Conservation (phyloP, 1,139 yeast species). For the Zygoascus sp. region DNA sequence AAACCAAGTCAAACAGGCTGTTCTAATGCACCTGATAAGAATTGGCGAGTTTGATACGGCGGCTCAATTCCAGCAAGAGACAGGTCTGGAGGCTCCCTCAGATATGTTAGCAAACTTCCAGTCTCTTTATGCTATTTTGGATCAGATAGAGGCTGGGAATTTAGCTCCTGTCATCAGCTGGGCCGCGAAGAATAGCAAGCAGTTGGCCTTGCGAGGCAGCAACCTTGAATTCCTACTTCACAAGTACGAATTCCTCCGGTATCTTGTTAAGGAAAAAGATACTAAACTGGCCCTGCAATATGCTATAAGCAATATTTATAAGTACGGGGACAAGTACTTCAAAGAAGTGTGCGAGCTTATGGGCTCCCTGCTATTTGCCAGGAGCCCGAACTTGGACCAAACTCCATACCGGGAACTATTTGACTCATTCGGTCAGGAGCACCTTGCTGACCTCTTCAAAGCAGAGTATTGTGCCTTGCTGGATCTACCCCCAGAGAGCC, state of each 20-base stretch:
- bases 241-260: slow-evolving; percentile 48
- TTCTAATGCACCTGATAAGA: slow-evolving; percentile 43
- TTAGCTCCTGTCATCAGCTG: slow-evolving; percentile 42
- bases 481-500: slow-evolving; percentile 65
- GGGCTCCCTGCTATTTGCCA: slow-evolving; percentile 44
- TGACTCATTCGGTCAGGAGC: slow-evolving; percentile 34
- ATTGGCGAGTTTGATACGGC: slow-evolving; percentile 43
- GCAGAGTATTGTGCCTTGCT: slow-evolving; percentile 63
- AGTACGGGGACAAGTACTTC: slow-evolving; percentile 41
- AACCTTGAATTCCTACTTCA: slow-evolving; percentile 62
- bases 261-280: slow-evolving; percentile 29
- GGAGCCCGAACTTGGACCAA: slow-evolving; percentile 27
- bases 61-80: slow-evolving; percentile 33
- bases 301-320: slow-evolving; percentile 50
- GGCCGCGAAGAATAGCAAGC: slow-evolving; percentile 36
- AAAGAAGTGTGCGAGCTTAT: slow-evolving; percentile 52
- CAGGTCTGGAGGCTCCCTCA: slow-evolving; percentile 31
- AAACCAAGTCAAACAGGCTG: slow-evolving; percentile 36
- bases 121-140: slow-evolving; percentile 36
- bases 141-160: slow-evolving; percentile 29
- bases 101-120: slow-evolving; percentile 36
- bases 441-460: slow-evolving; percentile 51
- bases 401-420: slow-evolving; percentile 42
- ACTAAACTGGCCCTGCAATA: slow-evolving; percentile 46
- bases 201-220: slow-evolving; percentile 32